phyloP scores from a whole-genome alignment of 495 filamentous ascomycete species.

The Daldinia vernicosa region DNA sequence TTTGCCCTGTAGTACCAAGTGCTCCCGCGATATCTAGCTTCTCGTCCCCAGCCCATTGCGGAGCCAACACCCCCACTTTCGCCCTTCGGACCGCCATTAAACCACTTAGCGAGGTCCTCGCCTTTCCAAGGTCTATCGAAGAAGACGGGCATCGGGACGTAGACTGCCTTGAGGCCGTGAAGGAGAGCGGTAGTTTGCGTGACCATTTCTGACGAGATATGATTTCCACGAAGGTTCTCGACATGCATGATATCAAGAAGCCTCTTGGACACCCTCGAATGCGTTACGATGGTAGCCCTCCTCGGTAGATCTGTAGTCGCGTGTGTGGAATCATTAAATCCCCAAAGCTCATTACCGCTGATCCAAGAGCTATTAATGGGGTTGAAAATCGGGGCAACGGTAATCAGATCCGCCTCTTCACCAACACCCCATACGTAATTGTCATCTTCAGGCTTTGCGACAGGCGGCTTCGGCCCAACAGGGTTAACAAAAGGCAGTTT shows the following conservation, averaged over 20 bases:
- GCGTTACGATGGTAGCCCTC: slow-evolving; percentile 72
- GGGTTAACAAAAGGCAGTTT: slow-evolving; percentile 62
- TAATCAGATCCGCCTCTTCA: slow-evolving; percentile 80
- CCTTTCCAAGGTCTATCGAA: slow-evolving; percentile 68
- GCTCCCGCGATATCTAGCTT: slow-evolving; percentile 63
- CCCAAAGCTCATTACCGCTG: slow-evolving; percentile 68
- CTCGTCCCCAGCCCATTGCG: slow-evolving; percentile 61
- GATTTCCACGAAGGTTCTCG: slow-evolving; percentile 67
- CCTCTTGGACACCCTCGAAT: slow-evolving; percentile 67
- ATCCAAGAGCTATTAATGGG: slow-evolving; percentile 70
- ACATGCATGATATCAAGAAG: slow-evolving; percentile 72
- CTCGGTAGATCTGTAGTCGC: slow-evolving; percentile 63
- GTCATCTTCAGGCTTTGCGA: slow-evolving; percentile 63
- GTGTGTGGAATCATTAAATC: slow-evolving; percentile 62
- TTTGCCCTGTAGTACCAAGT: slow-evolving; percentile 67
- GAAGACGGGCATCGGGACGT: slow-evolving; percentile 75
- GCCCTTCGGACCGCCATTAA: slow-evolving; percentile 66
- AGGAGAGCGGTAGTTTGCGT: slow-evolving; percentile 70
- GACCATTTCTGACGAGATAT: slow-evolving; percentile 75
- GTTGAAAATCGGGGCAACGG: slow-evolving; percentile 75
- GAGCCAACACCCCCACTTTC: slow-evolving; percentile 58
- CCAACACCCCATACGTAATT: slow-evolving; percentile 76
- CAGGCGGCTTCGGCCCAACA: slow-evolving; percentile 67
- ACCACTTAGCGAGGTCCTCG: slow-evolving; percentile 63
- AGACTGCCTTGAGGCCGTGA: slow-evolving; percentile 77